phyloP scores from a whole-genome alignment of 345 rosid genomes.

The Dipteronia dyeriana region DNA sequence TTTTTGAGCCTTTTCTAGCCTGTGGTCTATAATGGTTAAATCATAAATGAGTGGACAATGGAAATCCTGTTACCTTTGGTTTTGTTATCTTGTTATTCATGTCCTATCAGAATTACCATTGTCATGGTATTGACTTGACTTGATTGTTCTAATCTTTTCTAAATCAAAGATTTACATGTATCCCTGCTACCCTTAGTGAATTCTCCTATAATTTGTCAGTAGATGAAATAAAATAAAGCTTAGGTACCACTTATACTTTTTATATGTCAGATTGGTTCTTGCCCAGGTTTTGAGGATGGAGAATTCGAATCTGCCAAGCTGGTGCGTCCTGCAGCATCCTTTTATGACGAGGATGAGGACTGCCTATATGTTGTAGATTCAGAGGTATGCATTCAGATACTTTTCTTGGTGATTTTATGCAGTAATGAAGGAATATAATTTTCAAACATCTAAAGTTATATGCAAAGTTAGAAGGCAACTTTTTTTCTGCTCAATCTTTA shows the following conservation, averaged over 20 bases:
- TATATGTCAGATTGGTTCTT: conserved; percentile 89
- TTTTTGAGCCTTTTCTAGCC: not conserved
- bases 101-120: not conserved
- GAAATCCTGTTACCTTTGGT: not conserved
- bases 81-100: not conserved
- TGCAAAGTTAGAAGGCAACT: not conserved
- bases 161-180: not conserved
- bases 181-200: not conserved
- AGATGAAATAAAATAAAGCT: conserved; percentile 26
- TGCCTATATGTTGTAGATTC: conserved; percentile 89
- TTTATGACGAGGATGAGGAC: conserved; percentile 65
- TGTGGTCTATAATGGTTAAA: conserved; percentile 4
- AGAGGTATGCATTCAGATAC: conserved; percentile 57
- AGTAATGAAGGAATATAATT: not conserved
- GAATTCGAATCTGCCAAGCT: conserved; percentile 87
- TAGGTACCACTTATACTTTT: conserved; percentile 34
- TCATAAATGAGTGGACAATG: not conserved
- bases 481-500: not conserved
- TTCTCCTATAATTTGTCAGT: not conserved
- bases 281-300: conserved; percentile 98
- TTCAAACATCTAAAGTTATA: conserved; percentile 3
- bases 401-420: conserved; percentile 12
- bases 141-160: not conserved
- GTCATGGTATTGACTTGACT: not conserved
- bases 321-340: conserved; percentile 74